Percentiles rank a stretch among this genome's conserved stretches.
phyloP scores from a whole-genome alignment of 1,139 yeast genomes.

The Blastobotrys niveus region DNA sequence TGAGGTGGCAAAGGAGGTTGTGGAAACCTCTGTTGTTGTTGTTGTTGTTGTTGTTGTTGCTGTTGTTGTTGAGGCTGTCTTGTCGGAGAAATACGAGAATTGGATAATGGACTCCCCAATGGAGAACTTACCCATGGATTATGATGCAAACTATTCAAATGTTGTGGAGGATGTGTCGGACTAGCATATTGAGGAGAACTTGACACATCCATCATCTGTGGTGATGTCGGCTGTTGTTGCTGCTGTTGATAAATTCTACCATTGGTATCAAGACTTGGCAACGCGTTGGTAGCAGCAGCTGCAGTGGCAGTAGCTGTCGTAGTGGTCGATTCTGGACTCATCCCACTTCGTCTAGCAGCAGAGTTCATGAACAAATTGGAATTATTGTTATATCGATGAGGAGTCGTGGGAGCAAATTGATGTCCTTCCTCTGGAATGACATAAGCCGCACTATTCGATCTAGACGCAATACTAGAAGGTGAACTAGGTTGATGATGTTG shows the following conservation, averaged over 20 bases:
- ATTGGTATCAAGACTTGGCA: slow-evolving; percentile 11
- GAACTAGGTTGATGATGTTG: not conserved
- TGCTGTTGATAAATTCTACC: slow-evolving; percentile 1
- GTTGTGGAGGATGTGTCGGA: not conserved
- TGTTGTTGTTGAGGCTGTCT: not conserved
- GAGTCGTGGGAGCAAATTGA: slow-evolving; percentile 5
- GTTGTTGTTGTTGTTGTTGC: not conserved
- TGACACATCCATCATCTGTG: slow-evolving; percentile 10
- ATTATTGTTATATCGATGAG: slow-evolving; percentile 3
- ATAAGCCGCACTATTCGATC: not conserved
- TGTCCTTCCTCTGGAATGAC: slow-evolving; percentile 1
- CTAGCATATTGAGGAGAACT: slow-evolving; percentile 7
- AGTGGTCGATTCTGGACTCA: slow-evolving; percentile 15
- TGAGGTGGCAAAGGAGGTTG: too few relatives aligned
- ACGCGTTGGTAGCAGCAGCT: slow-evolving; percentile 11
- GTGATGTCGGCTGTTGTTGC: slow-evolving; percentile 2
- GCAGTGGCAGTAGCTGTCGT: slow-evolving; percentile 17
- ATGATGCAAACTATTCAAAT: not conserved
- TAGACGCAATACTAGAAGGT: not conserved
- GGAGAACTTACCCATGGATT: slow-evolving; percentile 1
- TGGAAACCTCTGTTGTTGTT: not conserved
- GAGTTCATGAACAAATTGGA: not conserved
- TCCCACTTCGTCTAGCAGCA: not conserved
- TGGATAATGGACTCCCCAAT: slow-evolving; percentile 6
- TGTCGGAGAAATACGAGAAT: slow-evolving; percentile 5